Base-by-base conservation (phyloP, 2,329 filamentous ascomycete species). In the Chlorencoelia australis region DNA sequence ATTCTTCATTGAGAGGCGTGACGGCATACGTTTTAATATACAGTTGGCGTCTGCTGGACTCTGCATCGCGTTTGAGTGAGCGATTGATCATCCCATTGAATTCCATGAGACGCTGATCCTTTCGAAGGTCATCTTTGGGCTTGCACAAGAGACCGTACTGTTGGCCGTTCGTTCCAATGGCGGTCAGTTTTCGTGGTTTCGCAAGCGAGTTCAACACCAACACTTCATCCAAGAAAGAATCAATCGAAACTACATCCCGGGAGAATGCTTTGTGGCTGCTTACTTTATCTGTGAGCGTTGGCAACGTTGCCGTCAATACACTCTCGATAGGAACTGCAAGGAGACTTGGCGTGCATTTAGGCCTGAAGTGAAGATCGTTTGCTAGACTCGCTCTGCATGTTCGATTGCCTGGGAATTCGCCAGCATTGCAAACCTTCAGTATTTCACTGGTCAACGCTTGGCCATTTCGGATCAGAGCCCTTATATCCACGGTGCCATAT, bases 21-120 rank as follows among this genome's bases (percentile, higher is more conserved):
- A 99, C 93, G 5, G 86, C 87, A 52, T 99, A 98, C 0, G 91
- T 98, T 54, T 88, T 87, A 60, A 99, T 94, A 58, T 94, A 94
- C 37, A 98, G 71, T 46, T 91, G 83, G 11, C 91, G 76, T 57
- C 85, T 82, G 59, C 84, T 93, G 11, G 87, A 84, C 55, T 95
- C 88, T 2, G 88, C 79, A 52, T 96, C 88, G 43, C 83, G 79
- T 56, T 95, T 94, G 39, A 99, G 64, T 3, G 89, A 86, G 41
- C 91, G 75, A 57, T 98, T 98, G 65, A 98, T 96, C 75, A 96
- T 91, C 30, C 82, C 79, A 57, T 96, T 98, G 67, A 98, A 98
- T 56, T 98, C 93, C 88, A 98, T 98, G 14, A 98, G 76, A 34
- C 91, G 85, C 59, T 96, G 89, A 53, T 99, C 93, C 48, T 94